phyloP scores from a whole-genome alignment of 768 basidiomycete genomes.

The Hirschioporus abietinus region DNA sequence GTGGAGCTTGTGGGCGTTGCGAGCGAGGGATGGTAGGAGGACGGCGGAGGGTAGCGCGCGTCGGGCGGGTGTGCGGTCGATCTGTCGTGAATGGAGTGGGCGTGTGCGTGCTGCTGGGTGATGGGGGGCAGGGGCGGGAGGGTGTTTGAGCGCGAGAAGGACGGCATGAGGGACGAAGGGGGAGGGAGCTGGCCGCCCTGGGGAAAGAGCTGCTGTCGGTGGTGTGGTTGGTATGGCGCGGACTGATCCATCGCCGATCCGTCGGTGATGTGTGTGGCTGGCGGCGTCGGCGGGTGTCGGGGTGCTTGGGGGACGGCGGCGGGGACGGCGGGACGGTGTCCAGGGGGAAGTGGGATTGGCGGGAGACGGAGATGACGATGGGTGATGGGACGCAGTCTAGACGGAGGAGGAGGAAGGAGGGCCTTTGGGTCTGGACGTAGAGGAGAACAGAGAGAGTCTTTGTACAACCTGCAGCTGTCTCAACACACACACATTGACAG shows the following conservation, averaged over 20 bases:
- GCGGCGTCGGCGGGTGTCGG: slow-evolving; percentile 28
- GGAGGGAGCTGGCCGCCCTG: slow-evolving; percentile 39
- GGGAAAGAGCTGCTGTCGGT: slow-evolving; percentile 30
- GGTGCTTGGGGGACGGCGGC: slow-evolving; percentile 35
- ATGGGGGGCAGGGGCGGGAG: slow-evolving; percentile 33
- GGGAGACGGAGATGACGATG: not conserved
- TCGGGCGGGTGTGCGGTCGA: slow-evolving; percentile 11
- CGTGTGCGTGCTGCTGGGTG: not conserved
- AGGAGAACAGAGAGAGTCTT: too few species aligned
- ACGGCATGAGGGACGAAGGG: slow-evolving; percentile 34
- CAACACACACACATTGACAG: too few species aligned
- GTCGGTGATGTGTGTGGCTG: not conserved
- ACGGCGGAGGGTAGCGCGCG: slow-evolving; percentile 28
- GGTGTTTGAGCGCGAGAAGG: slow-evolving; percentile 33
- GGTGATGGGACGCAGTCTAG: too few species aligned
- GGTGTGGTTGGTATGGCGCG: slow-evolving; percentile 11
- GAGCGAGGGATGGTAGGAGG: slow-evolving; percentile 29
- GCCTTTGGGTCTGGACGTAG: too few species aligned
- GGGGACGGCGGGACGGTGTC: not conserved
- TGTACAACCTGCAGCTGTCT: too few species aligned
- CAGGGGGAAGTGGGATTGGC: not conserved
- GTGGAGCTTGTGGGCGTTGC: slow-evolving; percentile 22
- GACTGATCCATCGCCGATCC: slow-evolving; percentile 1
- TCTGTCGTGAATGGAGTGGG: too few species aligned
- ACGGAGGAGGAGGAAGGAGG: too few species aligned